A percentile compares a stretch with the other conserved stretches of the same genome.
Conservation (phyloP, 805 yeast species). For the Ogataea degrootiae region DNA sequence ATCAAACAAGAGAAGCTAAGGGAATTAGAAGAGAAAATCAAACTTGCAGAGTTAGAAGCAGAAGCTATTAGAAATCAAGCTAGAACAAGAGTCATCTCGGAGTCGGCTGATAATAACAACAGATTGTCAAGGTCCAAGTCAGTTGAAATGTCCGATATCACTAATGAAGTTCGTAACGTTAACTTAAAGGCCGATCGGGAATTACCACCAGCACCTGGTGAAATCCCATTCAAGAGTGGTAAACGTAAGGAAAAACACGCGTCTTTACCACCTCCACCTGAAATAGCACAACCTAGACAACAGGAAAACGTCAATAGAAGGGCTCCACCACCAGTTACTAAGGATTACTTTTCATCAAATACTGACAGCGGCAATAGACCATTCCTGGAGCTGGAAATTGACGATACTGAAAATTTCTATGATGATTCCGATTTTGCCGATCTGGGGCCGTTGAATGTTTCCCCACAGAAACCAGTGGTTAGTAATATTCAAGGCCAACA, state of each 20-base stretch:
- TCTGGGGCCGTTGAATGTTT: background rate
- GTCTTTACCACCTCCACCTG: background rate
- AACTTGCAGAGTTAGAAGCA: slow-evolving; percentile 26
- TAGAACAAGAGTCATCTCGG: slow-evolving; percentile 11
- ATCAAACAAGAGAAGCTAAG: slow-evolving; percentile 29
- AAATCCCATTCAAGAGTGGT: background rate
- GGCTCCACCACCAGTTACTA: slow-evolving; percentile 1
- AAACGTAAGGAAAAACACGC: background rate
- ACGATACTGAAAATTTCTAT: background rate
- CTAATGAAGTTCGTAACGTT: slow-evolving; percentile 6
- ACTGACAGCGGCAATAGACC: background rate
- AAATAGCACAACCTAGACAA: background rate
- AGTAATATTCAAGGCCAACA: background rate
- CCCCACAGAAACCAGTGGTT: background rate
- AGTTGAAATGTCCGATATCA: slow-evolving; percentile 10
- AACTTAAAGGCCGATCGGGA: slow-evolving; percentile 3
- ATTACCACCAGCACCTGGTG: slow-evolving; percentile 7
- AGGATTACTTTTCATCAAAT: background rate
- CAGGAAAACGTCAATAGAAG: background rate
- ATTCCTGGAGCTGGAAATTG: background rate
- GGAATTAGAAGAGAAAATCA: slow-evolving; percentile 24
- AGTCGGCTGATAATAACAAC: slow-evolving; percentile 1
- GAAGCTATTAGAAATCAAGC: slow-evolving; percentile 13
- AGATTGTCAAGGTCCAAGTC: background rate
- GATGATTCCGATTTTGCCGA: background rate